phyloP scores from a whole-genome alignment of 73 alveolate species.

The Paramecium sonneborni region DNA sequence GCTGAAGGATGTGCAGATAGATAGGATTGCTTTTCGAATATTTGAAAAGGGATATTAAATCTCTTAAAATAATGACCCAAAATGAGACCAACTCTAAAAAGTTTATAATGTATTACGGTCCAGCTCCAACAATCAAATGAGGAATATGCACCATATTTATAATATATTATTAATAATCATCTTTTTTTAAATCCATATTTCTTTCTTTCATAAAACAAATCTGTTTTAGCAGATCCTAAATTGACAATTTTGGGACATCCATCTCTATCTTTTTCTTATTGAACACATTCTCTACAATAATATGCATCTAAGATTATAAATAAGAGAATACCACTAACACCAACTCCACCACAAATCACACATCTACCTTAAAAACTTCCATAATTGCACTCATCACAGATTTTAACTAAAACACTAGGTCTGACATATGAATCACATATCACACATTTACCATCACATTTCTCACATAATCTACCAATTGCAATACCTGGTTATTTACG shows the following conservation, averaged over 20 bases:
- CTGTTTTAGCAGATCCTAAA: slow-evolving; percentile 98
- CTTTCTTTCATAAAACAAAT: slow-evolving; percentile 97
- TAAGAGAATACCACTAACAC: slow-evolving; percentile 76
- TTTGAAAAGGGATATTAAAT: not conserved
- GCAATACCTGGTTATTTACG: slow-evolving; percentile 98
- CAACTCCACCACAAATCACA: slow-evolving; percentile 97
- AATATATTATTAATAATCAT: not conserved
- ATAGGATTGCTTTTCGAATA: not conserved
- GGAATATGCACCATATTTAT: not conserved
- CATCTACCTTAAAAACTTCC: slow-evolving; percentile 97
- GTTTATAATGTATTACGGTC: not conserved
- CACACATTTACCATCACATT: slow-evolving; percentile 98
- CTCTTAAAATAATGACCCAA: not conserved
- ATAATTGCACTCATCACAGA: slow-evolving; percentile 95
- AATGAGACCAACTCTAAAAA: not conserved
- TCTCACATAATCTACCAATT: slow-evolving; percentile 97
- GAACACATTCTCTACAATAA: slow-evolving; percentile 96
- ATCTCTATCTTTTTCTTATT: slow-evolving; percentile 97
- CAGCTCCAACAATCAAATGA: slow-evolving; percentile 44
- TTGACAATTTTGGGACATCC: slow-evolving; percentile 99
- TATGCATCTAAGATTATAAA: slow-evolving; percentile 86
- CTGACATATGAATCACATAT: slow-evolving; percentile 98
- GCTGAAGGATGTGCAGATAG: slow-evolving; percentile 75
- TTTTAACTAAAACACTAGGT: slow-evolving; percentile 91
- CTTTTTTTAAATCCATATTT: slow-evolving; percentile 92